These are phyloP conservation scores for Vanilla planifolia DNA, from an alignment of 106 monocot species.

Conservation along the genomic window DNA sequence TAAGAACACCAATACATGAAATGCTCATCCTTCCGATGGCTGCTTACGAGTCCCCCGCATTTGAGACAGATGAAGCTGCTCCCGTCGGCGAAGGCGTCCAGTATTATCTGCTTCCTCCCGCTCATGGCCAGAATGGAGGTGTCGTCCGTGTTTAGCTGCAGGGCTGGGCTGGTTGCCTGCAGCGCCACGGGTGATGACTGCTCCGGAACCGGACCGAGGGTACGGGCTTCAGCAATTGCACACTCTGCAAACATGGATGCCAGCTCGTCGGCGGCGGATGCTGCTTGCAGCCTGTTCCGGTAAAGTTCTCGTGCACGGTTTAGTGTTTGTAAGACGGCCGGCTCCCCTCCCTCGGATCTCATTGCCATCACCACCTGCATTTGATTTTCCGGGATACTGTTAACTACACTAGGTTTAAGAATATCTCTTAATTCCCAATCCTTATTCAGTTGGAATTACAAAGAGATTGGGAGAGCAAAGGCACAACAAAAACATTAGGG, in stretches of 20 bases:
- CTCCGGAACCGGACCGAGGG: neutral
- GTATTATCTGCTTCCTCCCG: conserved; percentile 75
- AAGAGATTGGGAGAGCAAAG: too few species aligned
- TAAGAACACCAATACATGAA: conserved; percentile 90
- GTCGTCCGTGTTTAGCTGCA: conserved; percentile 17
- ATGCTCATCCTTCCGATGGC: conserved; percentile 69
- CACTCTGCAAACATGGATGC: conserved; percentile 89
- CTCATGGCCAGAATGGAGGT: conserved; percentile 66
- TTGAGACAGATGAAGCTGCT: conserved; percentile 92
- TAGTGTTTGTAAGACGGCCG: conserved; percentile 54
- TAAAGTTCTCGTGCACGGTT: conserved; percentile 78
- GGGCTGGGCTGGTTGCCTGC: neutral
- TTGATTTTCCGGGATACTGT: too few species aligned
- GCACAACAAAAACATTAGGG: too few species aligned
- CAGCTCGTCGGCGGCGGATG: conserved; percentile 43
- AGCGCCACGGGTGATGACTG: neutral
- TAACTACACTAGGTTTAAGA: too few species aligned
- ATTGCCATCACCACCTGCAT: conserved; percentile 68
- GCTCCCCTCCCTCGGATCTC: conserved; percentile 62
- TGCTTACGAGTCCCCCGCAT: conserved; percentile 90
- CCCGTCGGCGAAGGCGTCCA: conserved; percentile 88
- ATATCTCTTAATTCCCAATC: too few species aligned
- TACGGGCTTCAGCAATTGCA: conserved; percentile 71
- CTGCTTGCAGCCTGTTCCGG: conserved; percentile 37
- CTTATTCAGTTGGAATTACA: too few species aligned